Evolutionary conservation across 1,284 basidiomycete genomes (phyloP), one percentile per base, ranked within the genome.

Genomic region (Tausonia pullulans): DNA sequence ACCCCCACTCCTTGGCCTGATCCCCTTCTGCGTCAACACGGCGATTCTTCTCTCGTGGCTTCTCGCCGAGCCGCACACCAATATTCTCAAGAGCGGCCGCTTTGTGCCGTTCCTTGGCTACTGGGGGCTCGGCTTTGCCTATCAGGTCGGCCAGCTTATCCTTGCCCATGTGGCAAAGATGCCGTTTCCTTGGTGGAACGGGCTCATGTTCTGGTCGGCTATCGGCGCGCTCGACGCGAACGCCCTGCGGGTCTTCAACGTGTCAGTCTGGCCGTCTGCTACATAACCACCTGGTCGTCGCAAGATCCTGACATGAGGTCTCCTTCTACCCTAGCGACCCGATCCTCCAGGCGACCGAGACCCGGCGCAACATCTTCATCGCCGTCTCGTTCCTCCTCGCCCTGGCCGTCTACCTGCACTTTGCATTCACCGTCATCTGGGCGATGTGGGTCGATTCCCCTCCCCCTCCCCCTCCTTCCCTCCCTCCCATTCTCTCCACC

Each of bases 101-200:
- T 86, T 97, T 71, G 77, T 98, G 5, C 90, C 93, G 0, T 95
- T 95, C 80, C 75, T 94, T 16, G 85, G 84, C 69, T 87, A 87
- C 55, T 98, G 93, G 92, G 95, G 90, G 39, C 76, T 91, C 59
- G 85, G 87, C 71, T 91, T 90, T 69, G 85, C 87, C 27, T 87
- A 90, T 74, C 85, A 87, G 71, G 94, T 97, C 55, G 90, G 91
- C 49, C 80, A 88, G 69, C 88, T 98, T 78, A 98, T 98, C 73
- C 78, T 97, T 48, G 90, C 93, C 0, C 95, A 98, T 75, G 85
- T 98, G 52, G 94, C 92, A 60, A 85, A 84, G 69, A 81, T 82
- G 51, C 79, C 84, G 5, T 96, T 97, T 79, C 94, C 94, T 0
- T 81, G 82, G 74, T 93, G 87, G 84, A 90, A 96, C 75, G 82